Percentiles rank a stretch among this genome's conserved stretches.
Conservation (phyloP, 2,329 filamentous ascomycete species). For the Penicillium paneum region DNA sequence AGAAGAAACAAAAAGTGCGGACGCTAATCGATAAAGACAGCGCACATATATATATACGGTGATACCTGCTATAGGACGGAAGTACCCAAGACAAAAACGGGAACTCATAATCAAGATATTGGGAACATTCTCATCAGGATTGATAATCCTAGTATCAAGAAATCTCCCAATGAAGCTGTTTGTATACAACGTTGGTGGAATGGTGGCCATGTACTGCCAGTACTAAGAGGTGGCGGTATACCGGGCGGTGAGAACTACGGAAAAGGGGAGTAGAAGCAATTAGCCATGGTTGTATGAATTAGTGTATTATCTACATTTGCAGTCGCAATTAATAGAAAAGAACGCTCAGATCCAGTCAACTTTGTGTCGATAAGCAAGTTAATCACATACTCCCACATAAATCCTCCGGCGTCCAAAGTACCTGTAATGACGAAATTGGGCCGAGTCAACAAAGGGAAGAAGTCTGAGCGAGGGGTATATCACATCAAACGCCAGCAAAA, state of each 20-base stretch:
- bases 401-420: conserved; percentile 21
- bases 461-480: conserved; percentile 40
- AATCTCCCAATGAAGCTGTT: neutral
- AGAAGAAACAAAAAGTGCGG: neutral
- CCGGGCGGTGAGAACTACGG: neutral
- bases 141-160: neutral
- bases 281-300: neutral
- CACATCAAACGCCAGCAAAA: conserved; percentile 37
- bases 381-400: conserved; percentile 18
- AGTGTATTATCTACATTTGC: conserved; percentile 1
- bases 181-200: neutral
- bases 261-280: neutral
- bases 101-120: neutral
- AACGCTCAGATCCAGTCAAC: neutral
- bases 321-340: neutral
- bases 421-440: conserved; percentile 20
- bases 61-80: too few relatives aligned
- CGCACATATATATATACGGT: neutral
- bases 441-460: conserved; percentile 23
- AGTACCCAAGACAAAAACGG: neutral
- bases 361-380: conserved; percentile 14
- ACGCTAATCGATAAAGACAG: neutral
- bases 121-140: neutral
- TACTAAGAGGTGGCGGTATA: neutral
- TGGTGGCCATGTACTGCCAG: neutral